These are phyloP conservation scores for Leccinellum albellum DNA, from an alignment of 768 basidiomycete genomes.

Conservation along the genomic window DNA sequence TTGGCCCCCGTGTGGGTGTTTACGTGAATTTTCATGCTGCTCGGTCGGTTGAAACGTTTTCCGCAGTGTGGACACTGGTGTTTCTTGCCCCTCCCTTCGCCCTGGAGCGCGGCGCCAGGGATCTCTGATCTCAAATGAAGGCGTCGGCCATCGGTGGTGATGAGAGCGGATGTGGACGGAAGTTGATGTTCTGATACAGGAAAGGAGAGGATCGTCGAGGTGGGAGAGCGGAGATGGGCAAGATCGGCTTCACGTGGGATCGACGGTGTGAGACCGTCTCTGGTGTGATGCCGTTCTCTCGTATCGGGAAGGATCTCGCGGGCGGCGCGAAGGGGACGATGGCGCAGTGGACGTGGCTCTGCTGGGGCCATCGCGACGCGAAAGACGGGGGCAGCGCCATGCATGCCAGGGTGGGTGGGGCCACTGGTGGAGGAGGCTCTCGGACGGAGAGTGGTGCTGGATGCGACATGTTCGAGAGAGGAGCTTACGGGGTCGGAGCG, in stretches of 20 bases:
- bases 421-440: constrained; percentile 17
- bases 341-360: constrained; percentile 19
- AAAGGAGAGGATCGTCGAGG: constrained; percentile 34
- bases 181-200: constrained; percentile 30
- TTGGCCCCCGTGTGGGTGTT: constrained; percentile 41
- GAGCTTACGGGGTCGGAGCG: constrained; percentile 39
- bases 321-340: constrained; percentile 12
- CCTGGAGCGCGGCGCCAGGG: constrained; percentile 24
- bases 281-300: constrained; percentile 22
- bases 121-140: constrained; percentile 30
- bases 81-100: constrained; percentile 33
- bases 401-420: constrained; percentile 23
- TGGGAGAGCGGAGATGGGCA: constrained; percentile 26
- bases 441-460: constrained; percentile 38
- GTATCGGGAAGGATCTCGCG: constrained; percentile 27
- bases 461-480: constrained; percentile 43
- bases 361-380: constrained; percentile 32
- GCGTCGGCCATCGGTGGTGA: constrained; percentile 28
- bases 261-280: constrained; percentile 24
- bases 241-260: constrained; percentile 31
- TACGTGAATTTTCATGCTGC: constrained; percentile 41
- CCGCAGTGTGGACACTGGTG: constrained; percentile 37
- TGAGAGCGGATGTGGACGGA: constrained; percentile 20
- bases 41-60: constrained; percentile 41
- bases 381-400: constrained; percentile 36